Evolutionary conservation across 225 moss, liverwort and hornwort genomes (phyloP), one percentile per base, ranked within the genome.

Genomic region (Marchantia paleacea): DNA sequence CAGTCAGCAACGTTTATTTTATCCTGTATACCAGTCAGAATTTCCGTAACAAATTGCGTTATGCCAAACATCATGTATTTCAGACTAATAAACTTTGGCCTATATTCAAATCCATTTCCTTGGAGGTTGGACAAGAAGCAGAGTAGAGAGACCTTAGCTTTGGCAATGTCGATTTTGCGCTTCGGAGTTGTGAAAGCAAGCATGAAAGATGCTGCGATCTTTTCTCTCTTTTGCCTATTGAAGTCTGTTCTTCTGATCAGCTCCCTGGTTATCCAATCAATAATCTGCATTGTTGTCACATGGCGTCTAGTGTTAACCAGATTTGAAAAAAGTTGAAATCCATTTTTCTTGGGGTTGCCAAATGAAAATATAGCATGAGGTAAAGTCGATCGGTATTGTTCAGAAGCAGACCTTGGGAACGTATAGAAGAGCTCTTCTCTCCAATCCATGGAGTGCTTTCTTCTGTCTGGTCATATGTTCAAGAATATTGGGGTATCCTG

Each of bases 211-310:
- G 81, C 58, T 52, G 92, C 89, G 57, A 92, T 82, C 74, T 81
- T 82, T 53, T 92, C 89, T 65, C 89, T 84, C 76, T 88, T 92
- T 22, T 81, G 31, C 53, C 51, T 86, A 25, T 90, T 79, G 39
- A 81, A 86, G 3, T 81, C 75, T 0, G 84, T 90, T 68, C 91
- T 82, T 69, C 62, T 78, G 19, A 94, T 92, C 26, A 91, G 84
- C 22, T 92, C 91, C 81, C 86, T 90, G 10, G 85, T 88, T 74
- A 89, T 79, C 89, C 88, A 92, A 78, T 91, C 87, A 6, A 92
- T 79, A 65, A 92, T 81, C 90, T 92, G 77, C 67, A 79, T 6
- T 22, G 10, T 73, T 3, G 19, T 13, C 10, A 68, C 68, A 30
- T 14, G 29, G n/a, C 7, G 6, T 24, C 11, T 29, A 14, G 68